A percentile compares a stretch with the other conserved stretches of the same genome.
phyloP scores from a whole-genome alignment of 2,329 filamentous ascomycete species.

The Botrytis galanthina region DNA sequence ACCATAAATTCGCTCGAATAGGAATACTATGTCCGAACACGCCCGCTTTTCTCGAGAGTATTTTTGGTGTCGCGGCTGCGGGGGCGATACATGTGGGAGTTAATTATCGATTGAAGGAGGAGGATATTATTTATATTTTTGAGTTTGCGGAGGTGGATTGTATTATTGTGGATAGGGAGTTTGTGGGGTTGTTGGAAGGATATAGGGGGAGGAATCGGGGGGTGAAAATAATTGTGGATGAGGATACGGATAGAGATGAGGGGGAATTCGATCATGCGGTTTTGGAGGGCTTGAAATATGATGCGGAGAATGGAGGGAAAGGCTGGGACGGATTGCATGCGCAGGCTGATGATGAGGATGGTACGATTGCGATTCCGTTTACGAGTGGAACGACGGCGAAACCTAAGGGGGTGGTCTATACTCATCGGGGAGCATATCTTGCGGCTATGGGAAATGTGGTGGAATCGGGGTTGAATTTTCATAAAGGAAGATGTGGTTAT shows the following conservation, averaged over 20 bases:
- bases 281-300: conserved; percentile 73
- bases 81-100: conserved; percentile 74
- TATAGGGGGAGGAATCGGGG: conserved; percentile 61
- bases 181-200: conserved; percentile 62
- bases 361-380: conserved; percentile 82
- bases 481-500: conserved; percentile 70
- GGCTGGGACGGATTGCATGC: conserved; percentile 77
- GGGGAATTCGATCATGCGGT: conserved; percentile 83
- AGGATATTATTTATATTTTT: conserved; percentile 90
- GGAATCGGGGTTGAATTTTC: conserved; percentile 78
- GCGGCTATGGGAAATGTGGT: conserved; percentile 82
- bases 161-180: conserved; percentile 86
- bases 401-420: conserved; percentile 92
- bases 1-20: conserved; percentile 70
- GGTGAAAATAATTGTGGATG: conserved; percentile 73
- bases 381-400: conserved; percentile 89
- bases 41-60: conserved; percentile 85
- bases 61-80: conserved; percentile 82
- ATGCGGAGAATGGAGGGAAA: conserved; percentile 59
- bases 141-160: conserved; percentile 80
- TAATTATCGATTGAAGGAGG: conserved; percentile 73
- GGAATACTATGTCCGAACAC: conserved; percentile 91
- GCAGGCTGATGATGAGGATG: conserved; percentile 72
- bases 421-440: conserved; percentile 83
- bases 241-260: conserved; percentile 74